phyloP scores from a whole-genome alignment of 331 rosid species.

The Rosa hybrid region DNA sequence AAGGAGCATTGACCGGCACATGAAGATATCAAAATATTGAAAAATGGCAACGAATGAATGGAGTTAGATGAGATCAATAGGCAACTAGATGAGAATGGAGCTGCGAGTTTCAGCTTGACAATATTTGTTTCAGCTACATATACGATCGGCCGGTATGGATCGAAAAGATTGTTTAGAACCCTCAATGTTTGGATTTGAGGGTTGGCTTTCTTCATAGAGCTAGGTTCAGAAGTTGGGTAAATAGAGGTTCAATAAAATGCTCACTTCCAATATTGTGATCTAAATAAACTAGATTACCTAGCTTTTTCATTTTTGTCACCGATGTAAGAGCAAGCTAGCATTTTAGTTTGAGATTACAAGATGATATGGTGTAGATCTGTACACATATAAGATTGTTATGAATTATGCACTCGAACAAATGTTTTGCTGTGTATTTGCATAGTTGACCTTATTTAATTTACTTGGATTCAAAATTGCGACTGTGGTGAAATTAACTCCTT shows the following conservation, averaged over 20 bases:
- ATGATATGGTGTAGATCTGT: not conserved
- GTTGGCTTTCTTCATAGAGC: slow-evolving; percentile 5
- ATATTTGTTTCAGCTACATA: not conserved
- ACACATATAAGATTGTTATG: too few species aligned
- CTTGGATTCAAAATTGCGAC: too few species aligned
- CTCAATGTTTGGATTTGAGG: slow-evolving; percentile 15
- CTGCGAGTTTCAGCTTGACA: not conserved
- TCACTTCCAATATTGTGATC: not conserved
- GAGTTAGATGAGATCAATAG: not conserved
- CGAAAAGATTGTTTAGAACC: not conserved
- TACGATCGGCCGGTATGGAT: not conserved
- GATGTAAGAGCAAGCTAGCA: too few species aligned
- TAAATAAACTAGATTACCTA: too few species aligned
- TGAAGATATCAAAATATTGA: not conserved
- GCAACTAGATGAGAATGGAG: not conserved
- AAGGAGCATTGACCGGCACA: not conserved
- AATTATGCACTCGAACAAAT: too few species aligned
- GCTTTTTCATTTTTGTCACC: not conserved
- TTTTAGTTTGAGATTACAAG: too few species aligned
- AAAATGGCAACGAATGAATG: not conserved
- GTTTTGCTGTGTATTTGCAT: too few species aligned
- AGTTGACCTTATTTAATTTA: too few species aligned
- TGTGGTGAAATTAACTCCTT: not conserved
- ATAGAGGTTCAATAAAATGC: not conserved
- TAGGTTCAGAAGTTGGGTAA: not conserved